Conservation (phyloP, 345 rosid genomes). For the Acer campestre region DNA sequence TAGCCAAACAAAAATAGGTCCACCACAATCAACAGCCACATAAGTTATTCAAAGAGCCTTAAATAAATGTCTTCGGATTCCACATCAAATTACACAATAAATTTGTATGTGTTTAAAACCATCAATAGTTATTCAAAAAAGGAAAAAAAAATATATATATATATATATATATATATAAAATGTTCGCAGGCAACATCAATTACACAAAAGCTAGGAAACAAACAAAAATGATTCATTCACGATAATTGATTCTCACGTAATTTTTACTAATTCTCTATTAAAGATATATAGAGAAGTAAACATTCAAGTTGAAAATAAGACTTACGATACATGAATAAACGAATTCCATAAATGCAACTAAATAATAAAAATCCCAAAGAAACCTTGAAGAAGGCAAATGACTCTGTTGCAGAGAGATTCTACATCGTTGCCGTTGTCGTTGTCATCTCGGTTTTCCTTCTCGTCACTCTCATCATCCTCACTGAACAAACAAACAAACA, state of each 20-base stretch:
- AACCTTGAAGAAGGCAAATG: constrained; percentile 48
- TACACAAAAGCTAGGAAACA: neutral
- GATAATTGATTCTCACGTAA: neutral
- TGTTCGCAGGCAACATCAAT: neutral
- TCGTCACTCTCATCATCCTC: constrained; percentile 21
- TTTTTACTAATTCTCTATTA: constrained; percentile 1
- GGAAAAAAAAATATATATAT: no score
- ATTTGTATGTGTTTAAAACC: neutral
- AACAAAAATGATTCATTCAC: neutral
- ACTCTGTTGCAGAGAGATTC: constrained; percentile 46
- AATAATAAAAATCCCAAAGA: constrained; percentile 24
- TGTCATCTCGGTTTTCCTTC: constrained; percentile 27
- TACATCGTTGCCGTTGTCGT: constrained; percentile 21
- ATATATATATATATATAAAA: neutral
- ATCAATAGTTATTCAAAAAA: neutral
- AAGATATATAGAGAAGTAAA: neutral
- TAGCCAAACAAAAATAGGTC: neutral
- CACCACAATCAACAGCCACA: neutral
- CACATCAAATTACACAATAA: neutral
- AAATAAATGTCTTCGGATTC: neutral
- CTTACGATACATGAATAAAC: neutral
- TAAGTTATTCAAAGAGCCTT: neutral
- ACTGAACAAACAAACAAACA: constrained; percentile 18
- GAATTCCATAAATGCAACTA: neutral
- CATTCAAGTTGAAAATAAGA: no score